Base-by-base conservation (phyloP, 306 rosid species). In the Fragaria iinumae region DNA sequence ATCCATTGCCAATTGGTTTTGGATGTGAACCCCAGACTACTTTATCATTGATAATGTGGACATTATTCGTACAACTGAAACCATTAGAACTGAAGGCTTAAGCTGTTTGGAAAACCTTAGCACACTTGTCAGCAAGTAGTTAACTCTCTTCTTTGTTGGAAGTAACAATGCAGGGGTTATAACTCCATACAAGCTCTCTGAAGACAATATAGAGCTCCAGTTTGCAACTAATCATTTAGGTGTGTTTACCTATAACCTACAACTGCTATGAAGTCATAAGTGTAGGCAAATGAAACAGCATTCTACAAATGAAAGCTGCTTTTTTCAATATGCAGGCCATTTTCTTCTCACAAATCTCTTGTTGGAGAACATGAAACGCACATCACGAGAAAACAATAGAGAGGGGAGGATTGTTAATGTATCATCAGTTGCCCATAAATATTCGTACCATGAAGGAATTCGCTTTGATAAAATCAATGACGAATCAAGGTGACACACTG, bases 171-270 rank as follows among this genome's bases (percentile, higher is more conserved):
- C 98, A 71, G 98, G 96, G 67, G 74, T 91, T 69, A 57, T 81
- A 73, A 38, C 85, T 9, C 90, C 93, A 34, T 93, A 84, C 88
- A 72, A 78, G 52, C 86, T 91, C 67, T 91, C 96, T 62, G 64
- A 84, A 69, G 93, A 93, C 77, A 85, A 82, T 72, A 89, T 93
- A 77, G 97, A 93, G 76, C 84, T 91, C 17, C 97, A 84, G 62
- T 93, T 91, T 84, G 97, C 96, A 10, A 88, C 91, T n/a, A 93
- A 93, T 80, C 86, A 91, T 82, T 27, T 93, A 44, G 97, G 98
- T 89, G 71, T 9, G 84, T 29, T 9, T 52, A 32, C 36, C 36
- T 32, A 32, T 32, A 32, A 8, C 16, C 52, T 13, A 12, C 52
- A 67, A 38, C 41, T 38, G 6, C 8, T 38, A 38, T 38, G 41